Evolutionary conservation across 2,329 filamentous ascomycete species (phyloP), one percentile per base, ranked within the genome.

Genomic region (Aspergillus niger): DNA sequence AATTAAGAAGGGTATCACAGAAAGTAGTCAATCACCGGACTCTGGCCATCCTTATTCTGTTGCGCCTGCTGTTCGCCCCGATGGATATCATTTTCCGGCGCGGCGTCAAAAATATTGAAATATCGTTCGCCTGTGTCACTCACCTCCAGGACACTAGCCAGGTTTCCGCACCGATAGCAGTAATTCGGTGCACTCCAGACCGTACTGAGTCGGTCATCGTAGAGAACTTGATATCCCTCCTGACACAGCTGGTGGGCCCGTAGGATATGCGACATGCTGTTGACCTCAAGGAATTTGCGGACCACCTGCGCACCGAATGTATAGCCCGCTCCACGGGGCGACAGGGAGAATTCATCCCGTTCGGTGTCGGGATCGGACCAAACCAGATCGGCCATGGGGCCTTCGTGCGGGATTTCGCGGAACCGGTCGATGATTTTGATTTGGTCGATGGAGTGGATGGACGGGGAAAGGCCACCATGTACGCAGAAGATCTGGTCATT

Each of bases 341-440:
- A 96, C 15, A 99, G 85, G 6, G 91, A 96, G 78, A 99, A 99
- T 76, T 99, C 95, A 78, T 99, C 95, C 59, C 93, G 86, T 70
- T 99, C 95, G n/a, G 91, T 90, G 74, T 99, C 95, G 0, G 95
- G 95, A 75, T 99, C 95, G 20, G 92, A 97, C 95, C 95, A 99
- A 32, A 99, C 95, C 5, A 99, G 82, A 76, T 99, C 95, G n/a
- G 95, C 95, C 95, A 99, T 99, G 36, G 95, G 95, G 0, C 95
- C 95, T 79, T 99, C 95, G 79, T 99, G 95, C 5, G 95, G 95
- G 62, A 99, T 99, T 75, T 99, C 95, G 68, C 95, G 89, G 82
- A 98, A 99, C 49, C 95, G 91, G 79, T 99, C 95, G 75, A 99
- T 98, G 76, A 99, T 96, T 78, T 99, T 98, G 80, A 99, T 98